phyloP scores from a whole-genome alignment of 352 stramenopile genomes.

The Globisporangium cederbergense region DNA sequence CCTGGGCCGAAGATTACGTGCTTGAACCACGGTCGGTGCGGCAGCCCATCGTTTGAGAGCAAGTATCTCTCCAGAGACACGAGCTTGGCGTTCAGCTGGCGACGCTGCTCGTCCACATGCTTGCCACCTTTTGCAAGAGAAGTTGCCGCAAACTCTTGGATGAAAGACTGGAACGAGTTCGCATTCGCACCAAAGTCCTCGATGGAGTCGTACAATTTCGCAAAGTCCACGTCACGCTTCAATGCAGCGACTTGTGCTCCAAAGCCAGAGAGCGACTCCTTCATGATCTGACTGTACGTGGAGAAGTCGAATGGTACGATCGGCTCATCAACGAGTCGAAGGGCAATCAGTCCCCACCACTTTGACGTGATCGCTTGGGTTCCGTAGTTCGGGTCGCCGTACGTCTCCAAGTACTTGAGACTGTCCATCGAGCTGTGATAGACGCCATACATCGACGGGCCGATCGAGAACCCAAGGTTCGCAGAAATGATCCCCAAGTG shows the following conservation, averaged over 20 bases:
- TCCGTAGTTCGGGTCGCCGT: slow-evolving; percentile 53
- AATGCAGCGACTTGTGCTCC: slow-evolving; percentile 19
- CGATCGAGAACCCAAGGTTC: slow-evolving; percentile 53
- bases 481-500: slow-evolving; percentile 76
- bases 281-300: slow-evolving; percentile 57
- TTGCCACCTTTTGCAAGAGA: too few species aligned
- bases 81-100: slow-evolving; percentile 47
- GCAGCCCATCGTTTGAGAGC: slow-evolving; percentile 31
- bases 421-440: slow-evolving; percentile 89
- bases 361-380: slow-evolving; percentile 47
- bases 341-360: slow-evolving; percentile 60
- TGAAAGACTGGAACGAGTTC: slow-evolving; percentile 26
- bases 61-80: slow-evolving; percentile 49
- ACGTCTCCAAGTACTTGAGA: slow-evolving; percentile 61
- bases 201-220: slow-evolving; percentile 35
- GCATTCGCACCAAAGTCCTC: slow-evolving; percentile 32
- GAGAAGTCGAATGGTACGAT: slow-evolving; percentile 74
- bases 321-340: slow-evolving; percentile 49
- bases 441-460: slow-evolving; percentile 43
- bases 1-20: slow-evolving; percentile 57
- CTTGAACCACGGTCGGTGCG: slow-evolving; percentile 54
- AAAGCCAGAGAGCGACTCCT: slow-evolving; percentile 35
- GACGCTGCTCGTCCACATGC: background rate
- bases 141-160: too few species aligned
- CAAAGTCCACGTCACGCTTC: slow-evolving; percentile 31